Evolutionary conservation across 179 eudicot genomes (phyloP), one percentile per base, ranked within the genome.

Genomic region (Vitellaria paradoxa): DNA sequence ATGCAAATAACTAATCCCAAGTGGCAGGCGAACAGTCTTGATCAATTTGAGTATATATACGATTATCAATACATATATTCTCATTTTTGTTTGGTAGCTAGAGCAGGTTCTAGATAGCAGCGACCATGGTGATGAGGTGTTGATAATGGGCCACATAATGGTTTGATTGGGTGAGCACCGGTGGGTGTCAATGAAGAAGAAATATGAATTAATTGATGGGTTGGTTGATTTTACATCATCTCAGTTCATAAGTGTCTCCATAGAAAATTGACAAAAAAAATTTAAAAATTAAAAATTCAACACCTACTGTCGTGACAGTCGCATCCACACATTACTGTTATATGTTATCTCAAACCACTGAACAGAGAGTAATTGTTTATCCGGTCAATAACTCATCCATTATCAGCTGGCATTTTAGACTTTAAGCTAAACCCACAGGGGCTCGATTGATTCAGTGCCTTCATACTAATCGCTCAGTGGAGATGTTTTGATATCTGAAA

Each of bases 401-500:
- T 21, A 5, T 40, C 30, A 56, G 18, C 26, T n/a, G 64, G 50
- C 63, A 37, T 37, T 24, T 56, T 71, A 10, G 26, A 57, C 65
- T 42, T 72, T 57, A 10, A 56, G 26, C 75, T 26, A 23, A 62
- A 4, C 21, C 47, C 37, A 30, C 37, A 30, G 37, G 37, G 2
- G 37, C 37, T 30, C 1, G 37, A 30, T 30, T 30, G 49, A 46
- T n/a, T 9, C 17, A 45, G 20, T 68, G 55, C 40, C 13, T 68
- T 46, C 46, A 68, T 46, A 30, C 37, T 30, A 30, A 30, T 30
- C 37, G 4, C 1, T 15, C 20, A 4, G 69, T 26, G 10, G 47
- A 14, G 69, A 65, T 37, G 69, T 15, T 65, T 11, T 65, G 69
- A 65, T 30, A 45, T 65, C 69, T 65, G 14, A n/a, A 65, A 65